phyloP scores from a whole-genome alignment of 2,329 filamentous ascomycete species.

The Passalora sequoiae region DNA sequence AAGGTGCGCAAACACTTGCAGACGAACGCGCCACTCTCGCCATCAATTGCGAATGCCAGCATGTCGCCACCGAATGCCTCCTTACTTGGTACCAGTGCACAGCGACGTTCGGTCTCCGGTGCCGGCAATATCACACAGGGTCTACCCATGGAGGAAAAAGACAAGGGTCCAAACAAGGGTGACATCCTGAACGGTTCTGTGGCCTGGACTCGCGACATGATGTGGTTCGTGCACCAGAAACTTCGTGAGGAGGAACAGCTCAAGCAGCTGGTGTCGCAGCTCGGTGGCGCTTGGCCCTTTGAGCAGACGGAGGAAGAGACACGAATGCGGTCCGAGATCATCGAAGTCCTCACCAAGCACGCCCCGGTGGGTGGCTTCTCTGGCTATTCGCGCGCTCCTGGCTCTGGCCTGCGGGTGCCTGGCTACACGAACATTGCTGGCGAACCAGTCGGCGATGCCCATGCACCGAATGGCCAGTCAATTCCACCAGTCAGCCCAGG shows the following conservation, averaged over 20 bases:
- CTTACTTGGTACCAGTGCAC: conserved; percentile 72
- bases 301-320: conserved; percentile 81
- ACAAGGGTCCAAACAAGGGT: conserved; percentile 97
- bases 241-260: conserved; percentile 85
- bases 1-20: conserved; percentile 93
- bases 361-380: conserved; percentile 63
- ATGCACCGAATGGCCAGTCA: conserved; percentile 33
- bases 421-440: conserved; percentile 89
- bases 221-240: conserved; percentile 93
- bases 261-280: conserved; percentile 64
- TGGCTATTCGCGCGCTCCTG: conserved; percentile 71
- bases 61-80: conserved; percentile 73
- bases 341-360: conserved; percentile 80
- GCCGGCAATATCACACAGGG: conserved; percentile 85
- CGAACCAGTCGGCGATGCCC: conserved; percentile 62
- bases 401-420: conserved; percentile 82
- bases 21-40: conserved; percentile 85
- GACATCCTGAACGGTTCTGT: conserved; percentile 97
- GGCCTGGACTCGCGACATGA: conserved; percentile 93
- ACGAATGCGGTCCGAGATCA: conserved; percentile 89
- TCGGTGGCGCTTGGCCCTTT: conserved; percentile 73
- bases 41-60: conserved; percentile 63
- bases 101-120: conserved; percentile 54
- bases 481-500: conserved; percentile 44
- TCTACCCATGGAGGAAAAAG: conserved; percentile 90